phyloP scores from a whole-genome alignment of 2,329 filamentous ascomycete genomes.

The Aureobasidium melanogenum region DNA sequence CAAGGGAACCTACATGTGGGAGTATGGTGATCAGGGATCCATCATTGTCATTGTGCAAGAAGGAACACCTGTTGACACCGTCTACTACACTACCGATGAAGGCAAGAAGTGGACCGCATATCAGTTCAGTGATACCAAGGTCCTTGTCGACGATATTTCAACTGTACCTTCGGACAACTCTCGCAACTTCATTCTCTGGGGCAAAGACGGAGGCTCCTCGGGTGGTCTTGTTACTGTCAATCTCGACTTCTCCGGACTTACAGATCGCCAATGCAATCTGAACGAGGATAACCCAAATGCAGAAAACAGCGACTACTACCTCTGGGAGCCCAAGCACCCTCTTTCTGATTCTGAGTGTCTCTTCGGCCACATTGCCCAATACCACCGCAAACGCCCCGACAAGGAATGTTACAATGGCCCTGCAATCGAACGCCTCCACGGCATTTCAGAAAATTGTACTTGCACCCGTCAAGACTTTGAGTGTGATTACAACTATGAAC shows the following conservation, averaged over 20 bases:
- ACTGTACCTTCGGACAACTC: constrained; percentile 84
- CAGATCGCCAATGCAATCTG: constrained; percentile 59
- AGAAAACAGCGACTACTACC: constrained; percentile 61
- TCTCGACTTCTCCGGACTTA: constrained; percentile 77
- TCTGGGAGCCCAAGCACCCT: constrained; percentile 85
- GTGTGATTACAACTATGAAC: constrained; percentile 93
- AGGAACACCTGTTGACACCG: constrained; percentile 53
- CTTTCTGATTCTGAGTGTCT: constrained; percentile 69
- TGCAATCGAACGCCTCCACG: constrained; percentile 59
- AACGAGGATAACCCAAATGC: constrained; percentile 52
- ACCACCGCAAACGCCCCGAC: constrained; percentile 80
- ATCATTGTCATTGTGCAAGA: constrained; percentile 81
- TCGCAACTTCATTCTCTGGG: constrained; percentile 89
- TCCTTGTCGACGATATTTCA: constrained; percentile 70
- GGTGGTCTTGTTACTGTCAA: constrained; percentile 65
- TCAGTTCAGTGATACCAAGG: constrained; percentile 57
- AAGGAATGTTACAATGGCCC: constrained; percentile 74
- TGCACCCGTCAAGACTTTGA: constrained; percentile 85
- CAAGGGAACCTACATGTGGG: constrained; percentile 85
- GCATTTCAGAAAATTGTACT: constrained; percentile 63
- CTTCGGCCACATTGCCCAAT: constrained; percentile 83
- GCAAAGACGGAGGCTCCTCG: constrained; percentile 51
- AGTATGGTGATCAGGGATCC: constrained; percentile 90
- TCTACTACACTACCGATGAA: constrained; percentile 73
- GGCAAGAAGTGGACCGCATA: constrained; percentile 72